phyloP scores from a whole-genome alignment of 768 basidiomycete species.

The Cyathus striatus region DNA sequence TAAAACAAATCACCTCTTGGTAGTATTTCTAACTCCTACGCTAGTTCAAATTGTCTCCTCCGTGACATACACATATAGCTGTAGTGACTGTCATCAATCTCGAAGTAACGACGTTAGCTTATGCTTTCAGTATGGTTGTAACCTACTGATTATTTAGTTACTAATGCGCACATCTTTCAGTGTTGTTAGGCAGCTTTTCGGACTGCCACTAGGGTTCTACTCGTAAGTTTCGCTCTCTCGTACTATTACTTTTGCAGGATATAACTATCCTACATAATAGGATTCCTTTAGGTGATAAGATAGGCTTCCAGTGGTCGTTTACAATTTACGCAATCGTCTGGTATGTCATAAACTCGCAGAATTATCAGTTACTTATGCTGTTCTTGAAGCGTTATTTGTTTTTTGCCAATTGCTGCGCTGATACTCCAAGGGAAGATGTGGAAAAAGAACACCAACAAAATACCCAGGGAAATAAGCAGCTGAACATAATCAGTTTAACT shows the following conservation, averaged over 20 bases:
- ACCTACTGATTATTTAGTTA: neutral
- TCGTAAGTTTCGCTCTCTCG: constrained; percentile 21
- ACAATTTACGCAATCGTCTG: constrained; percentile 29
- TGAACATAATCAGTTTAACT: too few relatives aligned
- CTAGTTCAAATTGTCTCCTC: constrained; percentile 31
- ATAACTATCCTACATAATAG: constrained; percentile 8
- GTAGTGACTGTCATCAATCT: constrained; percentile 30
- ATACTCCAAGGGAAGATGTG: constrained; percentile 28
- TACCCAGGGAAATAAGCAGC: too few relatives aligned
- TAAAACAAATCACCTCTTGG: neutral
- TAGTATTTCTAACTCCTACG: neutral
- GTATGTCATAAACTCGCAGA: constrained; percentile 7
- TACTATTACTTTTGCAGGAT: neutral
- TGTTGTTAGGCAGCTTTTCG: constrained; percentile 30
- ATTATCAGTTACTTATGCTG: constrained; percentile 1
- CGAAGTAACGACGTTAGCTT: constrained; percentile 33
- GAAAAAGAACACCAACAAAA: too few relatives aligned
- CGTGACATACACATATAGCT: constrained; percentile 33
- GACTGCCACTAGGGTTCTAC: constrained; percentile 31
- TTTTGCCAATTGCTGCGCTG: constrained; percentile 25
- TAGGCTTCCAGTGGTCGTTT: constrained; percentile 33
- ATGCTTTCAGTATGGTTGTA: constrained; percentile 25
- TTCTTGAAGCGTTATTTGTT: constrained; percentile 18
- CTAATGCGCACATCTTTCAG: constrained; percentile 8
- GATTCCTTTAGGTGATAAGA: constrained; percentile 32